Evolutionary conservation across 176 grass and related monocot genomes (phyloP).

Genomic region (Phragmites australis): DNA sequence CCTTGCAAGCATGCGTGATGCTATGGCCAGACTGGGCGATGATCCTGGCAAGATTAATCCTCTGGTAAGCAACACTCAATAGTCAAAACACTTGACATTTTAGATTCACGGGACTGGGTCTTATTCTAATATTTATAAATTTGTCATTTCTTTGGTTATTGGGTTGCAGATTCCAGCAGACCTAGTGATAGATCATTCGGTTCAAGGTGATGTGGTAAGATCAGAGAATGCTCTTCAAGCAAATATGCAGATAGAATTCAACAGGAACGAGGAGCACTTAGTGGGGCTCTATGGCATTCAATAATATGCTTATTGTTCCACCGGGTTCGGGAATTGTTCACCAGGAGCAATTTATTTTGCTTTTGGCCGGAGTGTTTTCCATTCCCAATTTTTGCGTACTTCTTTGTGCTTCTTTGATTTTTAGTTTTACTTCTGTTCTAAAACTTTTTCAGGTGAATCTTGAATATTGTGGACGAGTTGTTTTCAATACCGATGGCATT

Average conservation of each 20-base stretch:
- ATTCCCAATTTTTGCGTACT: neutral
- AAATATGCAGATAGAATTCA: slow-evolving; percentile 12
- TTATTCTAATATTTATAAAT: neutral
- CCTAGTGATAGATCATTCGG: slow-evolving; percentile 22
- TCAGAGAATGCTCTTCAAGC: slow-evolving; percentile 26
- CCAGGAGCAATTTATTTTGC: slow-evolving; percentile 1
- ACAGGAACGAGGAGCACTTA: slow-evolving; percentile 20
- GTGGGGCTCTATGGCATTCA: slow-evolving; percentile 16
- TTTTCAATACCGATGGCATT: slow-evolving; percentile 24
- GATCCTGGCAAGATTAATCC: slow-evolving; percentile 27
- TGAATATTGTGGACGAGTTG: slow-evolving; percentile 29
- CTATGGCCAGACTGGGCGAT: neutral
- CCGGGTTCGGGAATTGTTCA: slow-evolving; percentile 34
- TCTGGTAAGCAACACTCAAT: neutral
- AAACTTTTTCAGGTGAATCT: slow-evolving; percentile 24
- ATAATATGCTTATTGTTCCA: slow-evolving; percentile 36
- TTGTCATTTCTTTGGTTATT: neutral
- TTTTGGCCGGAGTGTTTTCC: neutral
- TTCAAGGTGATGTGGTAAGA: slow-evolving; percentile 20
- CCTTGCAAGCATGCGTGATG: slow-evolving; percentile 28
- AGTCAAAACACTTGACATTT: neutral
- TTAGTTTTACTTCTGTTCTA: neutral
- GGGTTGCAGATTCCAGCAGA: slow-evolving; percentile 6
- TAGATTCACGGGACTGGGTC: neutral
- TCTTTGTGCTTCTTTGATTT: neutral